These are phyloP conservation scores for Symbiodinium pilosum DNA, from an alignment of 73 alveolate species.

Conservation along the genomic window DNA sequence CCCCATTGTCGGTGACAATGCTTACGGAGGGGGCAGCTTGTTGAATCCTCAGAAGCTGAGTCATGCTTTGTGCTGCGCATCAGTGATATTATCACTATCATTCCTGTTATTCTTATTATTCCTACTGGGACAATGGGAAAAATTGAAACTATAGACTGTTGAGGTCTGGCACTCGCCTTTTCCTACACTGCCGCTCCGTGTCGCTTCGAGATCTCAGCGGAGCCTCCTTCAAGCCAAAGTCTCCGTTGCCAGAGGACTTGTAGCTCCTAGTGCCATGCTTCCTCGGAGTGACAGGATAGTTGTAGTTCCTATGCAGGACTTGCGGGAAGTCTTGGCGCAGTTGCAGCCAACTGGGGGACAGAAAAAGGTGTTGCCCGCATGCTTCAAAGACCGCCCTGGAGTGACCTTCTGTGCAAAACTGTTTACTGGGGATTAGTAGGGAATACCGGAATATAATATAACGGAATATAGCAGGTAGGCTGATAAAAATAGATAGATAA, in stretches of 20 bases:
- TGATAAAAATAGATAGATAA: too few species aligned
- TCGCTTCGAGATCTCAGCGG: conserved; percentile 22
- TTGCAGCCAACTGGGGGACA: background rate
- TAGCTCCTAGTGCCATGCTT: too few species aligned
- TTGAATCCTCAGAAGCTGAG: background rate
- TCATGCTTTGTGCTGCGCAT: background rate
- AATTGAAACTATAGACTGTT: too few species aligned
- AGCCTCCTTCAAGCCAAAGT: conserved; percentile 24
- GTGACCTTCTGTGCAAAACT: background rate
- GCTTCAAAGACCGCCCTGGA: background rate
- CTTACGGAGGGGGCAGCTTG: conserved; percentile 53
- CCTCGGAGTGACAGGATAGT: background rate
- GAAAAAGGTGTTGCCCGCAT: background rate
- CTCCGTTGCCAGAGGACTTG: conserved; percentile 44
- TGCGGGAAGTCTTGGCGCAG: background rate
- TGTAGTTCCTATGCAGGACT: conserved; percentile 3
- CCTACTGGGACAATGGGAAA: too few species aligned
- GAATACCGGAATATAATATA: background rate
- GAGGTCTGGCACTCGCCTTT: background rate
- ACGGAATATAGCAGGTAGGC: too few species aligned
- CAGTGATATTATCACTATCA: too few species aligned
- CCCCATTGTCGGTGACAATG: conserved; percentile 53
- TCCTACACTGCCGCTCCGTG: conserved; percentile 67
- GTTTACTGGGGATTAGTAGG: background rate
- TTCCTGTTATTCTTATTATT: too few species aligned